These are phyloP conservation scores for Rubia balearica DNA, from an alignment of 305 asterid species.

Conservation along the genomic window DNA sequence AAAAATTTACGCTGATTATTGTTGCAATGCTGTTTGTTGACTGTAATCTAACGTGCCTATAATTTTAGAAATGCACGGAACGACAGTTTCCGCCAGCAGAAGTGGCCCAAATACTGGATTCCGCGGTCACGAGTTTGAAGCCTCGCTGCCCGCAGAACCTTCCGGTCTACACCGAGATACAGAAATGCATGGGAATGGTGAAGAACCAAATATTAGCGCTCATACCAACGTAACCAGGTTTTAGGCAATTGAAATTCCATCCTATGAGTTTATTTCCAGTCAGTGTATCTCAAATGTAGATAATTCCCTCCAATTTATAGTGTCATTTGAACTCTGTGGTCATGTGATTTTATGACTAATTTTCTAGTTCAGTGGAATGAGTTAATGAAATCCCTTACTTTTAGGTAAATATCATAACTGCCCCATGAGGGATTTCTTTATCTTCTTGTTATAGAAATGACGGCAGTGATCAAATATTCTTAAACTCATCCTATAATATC, in stretches of 20 bases:
- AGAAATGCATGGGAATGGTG: conserved; percentile 89
- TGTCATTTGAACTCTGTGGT: not conserved
- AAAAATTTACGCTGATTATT: not conserved
- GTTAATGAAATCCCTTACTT: not conserved
- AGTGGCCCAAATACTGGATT: conserved; percentile 82
- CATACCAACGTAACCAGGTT: conserved; percentile 53
- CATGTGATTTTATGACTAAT: not conserved
- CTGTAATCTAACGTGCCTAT: not conserved
- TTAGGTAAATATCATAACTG: not conserved
- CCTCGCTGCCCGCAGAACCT: conserved; percentile 78
- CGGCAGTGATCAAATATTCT: not conserved
- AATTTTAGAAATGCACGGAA: conserved; percentile 83
- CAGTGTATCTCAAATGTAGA: conserved; percentile 24
- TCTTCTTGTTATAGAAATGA: no score
- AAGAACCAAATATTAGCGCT: conserved; percentile 94
- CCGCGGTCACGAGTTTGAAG: conserved; percentile 75
- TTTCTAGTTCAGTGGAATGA: conserved; percentile 2
- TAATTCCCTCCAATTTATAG: conserved; percentile 8
- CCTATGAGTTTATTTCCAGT: not conserved
- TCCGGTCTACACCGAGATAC: conserved; percentile 73
- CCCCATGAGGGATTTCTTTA: not conserved
- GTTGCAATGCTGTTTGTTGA: not conserved
- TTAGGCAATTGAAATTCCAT: not conserved
- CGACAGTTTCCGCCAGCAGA: conserved; percentile 92
- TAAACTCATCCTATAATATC: no score